These are phyloP conservation scores for Quercus dentata DNA, from an alignment of 306 rosid species.

Conservation along the genomic window DNA sequence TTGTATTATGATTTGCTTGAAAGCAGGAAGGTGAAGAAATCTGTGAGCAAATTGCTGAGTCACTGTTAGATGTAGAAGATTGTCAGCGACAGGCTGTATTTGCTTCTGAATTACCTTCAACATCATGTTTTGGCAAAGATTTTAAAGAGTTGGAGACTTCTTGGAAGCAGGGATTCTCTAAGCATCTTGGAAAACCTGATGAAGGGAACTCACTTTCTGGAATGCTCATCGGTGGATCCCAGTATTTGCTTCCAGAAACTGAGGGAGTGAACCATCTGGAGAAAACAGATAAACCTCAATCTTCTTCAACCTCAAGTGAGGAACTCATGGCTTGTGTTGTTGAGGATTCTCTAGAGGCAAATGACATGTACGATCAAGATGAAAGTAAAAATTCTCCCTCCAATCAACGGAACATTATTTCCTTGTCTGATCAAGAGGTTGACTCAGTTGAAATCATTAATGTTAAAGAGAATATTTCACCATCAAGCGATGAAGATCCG, in stretches of 20 bases:
- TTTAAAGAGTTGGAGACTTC: conserved; percentile 28
- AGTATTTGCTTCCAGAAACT: conserved; percentile 17
- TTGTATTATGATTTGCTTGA: conserved; percentile 5
- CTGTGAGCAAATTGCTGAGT: conserved; percentile 30
- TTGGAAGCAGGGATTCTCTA: conserved; percentile 19
- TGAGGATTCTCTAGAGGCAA: conserved; percentile 49
- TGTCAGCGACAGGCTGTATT: conserved; percentile 17
- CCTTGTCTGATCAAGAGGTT: conserved; percentile 1
- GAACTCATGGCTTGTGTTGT: conserved; percentile 41
- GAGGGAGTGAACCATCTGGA: conserved; percentile 23
- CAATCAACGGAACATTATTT: conserved; percentile 4
- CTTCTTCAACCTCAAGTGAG: conserved; percentile 27
- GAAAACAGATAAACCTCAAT: conserved; percentile 16
- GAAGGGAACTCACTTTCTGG: conserved; percentile 16
- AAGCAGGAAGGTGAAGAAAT: conserved; percentile 57
- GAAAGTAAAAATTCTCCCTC: conserved; percentile 4
- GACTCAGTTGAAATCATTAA: conserved; percentile 19
- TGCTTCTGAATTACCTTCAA: conserved; percentile 34
- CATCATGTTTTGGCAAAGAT: conserved; percentile 24
- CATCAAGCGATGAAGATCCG: conserved; percentile 14
- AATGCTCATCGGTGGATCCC: conserved; percentile 12
- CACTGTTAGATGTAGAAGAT: conserved; percentile 27
- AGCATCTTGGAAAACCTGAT: conserved; percentile 5
- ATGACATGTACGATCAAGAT: conserved; percentile 22
- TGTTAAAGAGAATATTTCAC: conserved; percentile 27